A percentile compares a stretch with the other conserved stretches of the same genome.
Conservation (phyloP, 768 basidiomycete genomes). For the Termitomyces titanicus region DNA sequence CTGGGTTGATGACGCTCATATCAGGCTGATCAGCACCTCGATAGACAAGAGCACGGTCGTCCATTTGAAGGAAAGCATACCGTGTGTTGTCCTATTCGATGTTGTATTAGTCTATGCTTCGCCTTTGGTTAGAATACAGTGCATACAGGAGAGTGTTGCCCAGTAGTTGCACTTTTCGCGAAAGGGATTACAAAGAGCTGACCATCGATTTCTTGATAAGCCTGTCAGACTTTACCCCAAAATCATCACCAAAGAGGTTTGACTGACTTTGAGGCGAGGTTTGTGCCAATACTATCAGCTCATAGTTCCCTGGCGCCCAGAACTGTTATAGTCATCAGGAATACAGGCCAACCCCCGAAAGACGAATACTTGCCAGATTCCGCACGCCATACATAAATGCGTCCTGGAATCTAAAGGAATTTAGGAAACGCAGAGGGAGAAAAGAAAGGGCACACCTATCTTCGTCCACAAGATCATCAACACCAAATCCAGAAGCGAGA, state of each 20-base stretch:
- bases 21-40: slow-evolving; percentile 97
- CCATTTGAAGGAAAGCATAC: slow-evolving; percentile 93
- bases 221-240: slow-evolving; percentile 1
- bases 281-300: slow-evolving; percentile 73
- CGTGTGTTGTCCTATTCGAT: slow-evolving; percentile 81
- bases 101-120: not conserved
- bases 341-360: not conserved
- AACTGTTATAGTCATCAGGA: slow-evolving; percentile 47
- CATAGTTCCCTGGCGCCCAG: slow-evolving; percentile 92
- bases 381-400: slow-evolving; percentile 80
- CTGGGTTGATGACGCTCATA: slow-evolving; percentile 97
- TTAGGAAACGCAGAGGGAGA: slow-evolving; percentile 6
- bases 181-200: slow-evolving; percentile 88
- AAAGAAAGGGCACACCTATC: slow-evolving; percentile 35
- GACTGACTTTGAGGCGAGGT: slow-evolving; percentile 47
- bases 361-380: slow-evolving; percentile 54
- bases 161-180: slow-evolving; percentile 91
- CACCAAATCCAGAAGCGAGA: slow-evolving; percentile 72
- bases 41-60: slow-evolving; percentile 90
- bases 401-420: slow-evolving; percentile 60
- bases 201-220: slow-evolving; percentile 48
- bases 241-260: not conserved
- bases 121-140: not conserved
- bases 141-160: slow-evolving; percentile 86
- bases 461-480: slow-evolving; percentile 57